Evolutionary conservation across 1,284 basidiomycete genomes (phyloP).

Genomic region (Vanrija sp.): DNA sequence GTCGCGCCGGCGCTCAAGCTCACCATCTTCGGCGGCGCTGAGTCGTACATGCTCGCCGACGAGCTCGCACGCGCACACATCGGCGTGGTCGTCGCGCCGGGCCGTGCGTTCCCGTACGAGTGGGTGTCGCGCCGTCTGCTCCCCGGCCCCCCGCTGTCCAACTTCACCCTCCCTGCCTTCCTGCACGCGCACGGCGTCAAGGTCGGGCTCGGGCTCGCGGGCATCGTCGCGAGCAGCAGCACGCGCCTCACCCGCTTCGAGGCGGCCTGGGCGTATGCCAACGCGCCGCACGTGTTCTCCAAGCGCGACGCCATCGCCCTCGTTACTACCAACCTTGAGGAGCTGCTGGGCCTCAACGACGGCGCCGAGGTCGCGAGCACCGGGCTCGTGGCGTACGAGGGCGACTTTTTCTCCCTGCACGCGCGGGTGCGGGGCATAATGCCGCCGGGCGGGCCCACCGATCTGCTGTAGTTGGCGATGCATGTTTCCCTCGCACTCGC

Average conservation of each 20-base stretch:
- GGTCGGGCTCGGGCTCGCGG: constrained; percentile 62
- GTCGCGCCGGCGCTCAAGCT: constrained; percentile 54
- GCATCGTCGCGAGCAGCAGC: constrained; percentile 59
- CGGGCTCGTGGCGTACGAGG: constrained; percentile 66
- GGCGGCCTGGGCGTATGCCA: constrained; percentile 58
- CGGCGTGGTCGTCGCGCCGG: constrained; percentile 66
- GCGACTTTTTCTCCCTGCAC: constrained; percentile 35
- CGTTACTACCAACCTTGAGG: constrained; percentile 62
- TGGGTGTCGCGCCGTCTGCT: constrained; percentile 69
- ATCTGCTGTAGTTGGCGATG: constrained; percentile 19
- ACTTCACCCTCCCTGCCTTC: constrained; percentile 60
- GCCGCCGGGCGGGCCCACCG: constrained; percentile 19
- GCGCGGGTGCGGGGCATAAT: constrained; percentile 34
- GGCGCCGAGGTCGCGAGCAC: constrained; percentile 21
- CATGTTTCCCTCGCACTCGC: not conserved
- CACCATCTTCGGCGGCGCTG: constrained; percentile 66
- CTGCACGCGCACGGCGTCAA: constrained; percentile 65
- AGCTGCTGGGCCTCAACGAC: constrained; percentile 59
- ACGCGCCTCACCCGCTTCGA: constrained; percentile 68
- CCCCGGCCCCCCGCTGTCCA: constrained; percentile 68
- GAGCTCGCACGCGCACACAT: constrained; percentile 66
- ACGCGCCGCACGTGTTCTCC: constrained; percentile 53
- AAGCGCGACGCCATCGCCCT: constrained; percentile 59
- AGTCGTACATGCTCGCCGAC: constrained; percentile 63
- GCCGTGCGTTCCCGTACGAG: constrained; percentile 59